A percentile compares a stretch with the other conserved stretches of the same genome.
Conservation (phyloP, 2,329 filamentous ascomycete genomes). For the Gaeumannomyces sp. region DNA sequence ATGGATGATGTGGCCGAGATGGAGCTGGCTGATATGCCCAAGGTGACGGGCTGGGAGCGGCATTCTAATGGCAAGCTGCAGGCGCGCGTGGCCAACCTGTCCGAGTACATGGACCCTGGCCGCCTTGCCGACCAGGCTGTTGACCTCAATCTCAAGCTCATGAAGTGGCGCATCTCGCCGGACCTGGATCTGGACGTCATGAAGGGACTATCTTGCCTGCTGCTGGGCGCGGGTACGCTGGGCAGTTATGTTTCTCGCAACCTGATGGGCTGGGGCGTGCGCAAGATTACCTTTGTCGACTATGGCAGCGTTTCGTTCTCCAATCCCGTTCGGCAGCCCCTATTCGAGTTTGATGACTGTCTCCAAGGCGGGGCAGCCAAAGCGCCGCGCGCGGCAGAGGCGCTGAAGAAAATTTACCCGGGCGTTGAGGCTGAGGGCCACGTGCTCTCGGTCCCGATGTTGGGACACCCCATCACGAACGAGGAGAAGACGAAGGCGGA, state of each 20-base stretch:
- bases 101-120: conserved; percentile 87
- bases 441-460: conserved; percentile 86
- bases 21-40: conserved; percentile 59
- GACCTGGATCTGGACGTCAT: conserved; percentile 81
- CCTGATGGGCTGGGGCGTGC: conserved; percentile 90
- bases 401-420: conserved; percentile 80
- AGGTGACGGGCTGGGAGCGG: conserved; percentile 92
- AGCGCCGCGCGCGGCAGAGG: conserved; percentile 71
- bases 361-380: conserved; percentile 78
- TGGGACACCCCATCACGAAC: conserved; percentile 80
- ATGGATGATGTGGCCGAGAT: conserved; percentile 35
- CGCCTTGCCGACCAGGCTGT: conserved; percentile 89
- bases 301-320: conserved; percentile 91
- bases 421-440: conserved; percentile 78
- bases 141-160: conserved; percentile 92
- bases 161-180: conserved; percentile 97
- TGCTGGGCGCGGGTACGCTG: conserved; percentile 87
- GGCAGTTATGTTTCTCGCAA: conserved; percentile 92
- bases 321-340: conserved; percentile 89
- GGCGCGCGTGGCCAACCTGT: conserved; percentile 72
- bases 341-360: conserved; percentile 89
- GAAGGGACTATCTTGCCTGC: conserved; percentile 81
- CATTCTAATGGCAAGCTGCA: conserved; percentile 71
- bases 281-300: conserved; percentile 93
- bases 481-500: conserved; percentile 63